Base-by-base conservation (phyloP, 2,329 filamentous ascomycete species). In the Teratosphaeria gauchensis region DNA sequence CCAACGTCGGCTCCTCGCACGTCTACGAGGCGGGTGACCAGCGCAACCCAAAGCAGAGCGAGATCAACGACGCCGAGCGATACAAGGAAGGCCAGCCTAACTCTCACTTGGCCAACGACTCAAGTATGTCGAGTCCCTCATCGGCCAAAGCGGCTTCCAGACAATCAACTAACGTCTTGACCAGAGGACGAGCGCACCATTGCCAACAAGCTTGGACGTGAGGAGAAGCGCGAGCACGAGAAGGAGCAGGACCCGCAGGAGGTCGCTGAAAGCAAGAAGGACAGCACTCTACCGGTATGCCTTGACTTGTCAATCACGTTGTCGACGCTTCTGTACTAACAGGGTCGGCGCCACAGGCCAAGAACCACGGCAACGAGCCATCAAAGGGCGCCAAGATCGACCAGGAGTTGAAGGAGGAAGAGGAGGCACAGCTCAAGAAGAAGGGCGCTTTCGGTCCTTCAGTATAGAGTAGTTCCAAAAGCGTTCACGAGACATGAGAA, bases 1-100 rank as follows among this genome's bases (percentile, higher is more conserved):
- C 87, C 59, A 87, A 79, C 70, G 87, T 92, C 70, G 89, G 89
- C 65, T 80, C 77, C 72, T 68, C 75, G 63, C 72, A 75, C 61
- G 76, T 90, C 71, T 92, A 94, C 76, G 87, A 92, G 76, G 85
- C 81, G 59, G 86, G 85, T 59, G 89, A 94, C 75, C 89, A 94
- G 74, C 42, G 42, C 42, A 48, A 48, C 42, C 5, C 6, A 16
- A 19, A 19, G n/a, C 42, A 69, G 58, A 56, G 56, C 55, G 65
- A 65, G 60, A 62, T 63, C 38, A 51, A 64, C 32, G 71, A 81
- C 60, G 78, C 81, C 1, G 76, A 81, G 61, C 80, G 84, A 61
- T 94, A 83, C 76, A 77, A 91, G 61, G 87, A 92, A 76, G 89
- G 90, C 66, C 79, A 86, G 72, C 72, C 80, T 59, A 78, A 88